Evolutionary conservation across 192 early-diverging fungal species (phyloP), one percentile per base, ranked within the genome.

Genomic region (Paraglomus brasilianum): DNA sequence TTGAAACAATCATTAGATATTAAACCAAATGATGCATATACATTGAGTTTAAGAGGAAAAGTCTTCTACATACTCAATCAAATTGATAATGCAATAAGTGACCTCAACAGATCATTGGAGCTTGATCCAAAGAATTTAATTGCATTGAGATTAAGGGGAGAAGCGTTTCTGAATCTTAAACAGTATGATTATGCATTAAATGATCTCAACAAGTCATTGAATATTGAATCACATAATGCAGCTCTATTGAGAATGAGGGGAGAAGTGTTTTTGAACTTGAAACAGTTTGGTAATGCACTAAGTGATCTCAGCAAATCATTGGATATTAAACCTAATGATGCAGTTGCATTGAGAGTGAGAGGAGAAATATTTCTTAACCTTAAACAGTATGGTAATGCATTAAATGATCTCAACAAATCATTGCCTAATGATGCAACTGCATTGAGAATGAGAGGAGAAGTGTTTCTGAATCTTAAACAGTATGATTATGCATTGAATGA

Each of bases 241-340:
- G n/a, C n/a, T 17, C 24, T 17, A 21, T 55, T 55, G 52, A 15
- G 52, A 21, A 24, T 21, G n/a, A 15, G 52, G n/a, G 52, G 52
- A 21, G 52, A 55, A 55, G 52, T 55, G 8, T 55, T 21, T 55
- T 55, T 15, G n/a, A 7, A 17, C n/a, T 55, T 55, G 24, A 24
- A 24, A 55, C n/a, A 24, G 8, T 55, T 21, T 24, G 24, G 24
- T 6, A 24, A 55, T 11, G 52, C 52, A 11, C 24, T 55, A 55
- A 17, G 38, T 2, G 64, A 66, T 51, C 52, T 66, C 49, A 51
- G 52, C 7, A 50, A 51, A 39, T 43, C 64, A 40, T 52, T 66
- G 41, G 5, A 51, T 40, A 7, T 39, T 5, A 17, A 55, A 21
- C 17, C 52, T 17, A 17, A 7, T 11, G 24, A 55, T 17, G 7